phyloP scores from a whole-genome alignment of 768 basidiomycete species.

The Hygrophoropsis aurantiaca region DNA sequence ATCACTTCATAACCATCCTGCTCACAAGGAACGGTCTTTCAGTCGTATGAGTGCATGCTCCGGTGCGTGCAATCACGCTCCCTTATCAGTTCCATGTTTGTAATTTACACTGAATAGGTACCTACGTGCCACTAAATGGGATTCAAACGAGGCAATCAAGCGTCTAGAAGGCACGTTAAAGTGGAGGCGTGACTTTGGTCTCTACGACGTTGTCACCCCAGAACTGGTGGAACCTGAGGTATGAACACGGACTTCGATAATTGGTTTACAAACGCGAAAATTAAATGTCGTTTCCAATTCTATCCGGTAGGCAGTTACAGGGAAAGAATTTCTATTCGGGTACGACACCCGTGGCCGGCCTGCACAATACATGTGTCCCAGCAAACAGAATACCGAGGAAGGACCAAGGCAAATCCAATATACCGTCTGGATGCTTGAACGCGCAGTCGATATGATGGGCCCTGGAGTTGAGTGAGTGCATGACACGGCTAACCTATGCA shows the following conservation, averaged over 20 bases:
- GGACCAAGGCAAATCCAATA: slow-evolving; percentile 67
- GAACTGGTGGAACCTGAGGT: slow-evolving; percentile 76
- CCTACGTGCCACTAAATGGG: slow-evolving; percentile 79
- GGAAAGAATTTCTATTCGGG: slow-evolving; percentile 79
- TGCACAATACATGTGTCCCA: slow-evolving; percentile 64
- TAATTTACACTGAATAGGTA: slow-evolving; percentile 43
- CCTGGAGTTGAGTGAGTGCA: slow-evolving; percentile 75
- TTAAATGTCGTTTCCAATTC: background rate
- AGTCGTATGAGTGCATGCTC: slow-evolving; percentile 70
- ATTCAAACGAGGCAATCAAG: slow-evolving; percentile 51
- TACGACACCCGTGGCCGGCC: slow-evolving; percentile 69
- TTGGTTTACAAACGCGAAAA: too few relatives aligned
- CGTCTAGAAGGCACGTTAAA: slow-evolving; percentile 70
- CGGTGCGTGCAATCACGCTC: slow-evolving; percentile 38
- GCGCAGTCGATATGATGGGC: slow-evolving; percentile 72
- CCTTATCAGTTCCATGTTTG: background rate
- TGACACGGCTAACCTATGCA: too few relatives aligned
- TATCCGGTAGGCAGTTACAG: slow-evolving; percentile 62
- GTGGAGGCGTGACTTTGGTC: slow-evolving; percentile 80
- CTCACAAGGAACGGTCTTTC: slow-evolving; percentile 4
- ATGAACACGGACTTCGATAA: too few relatives aligned
- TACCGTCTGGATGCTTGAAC: slow-evolving; percentile 77
- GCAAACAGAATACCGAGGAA: slow-evolving; percentile 78
- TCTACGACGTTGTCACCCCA: slow-evolving; percentile 62
- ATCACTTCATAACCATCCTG: background rate